Evolutionary conservation across 441 rosid species (phyloP), one percentile per base, ranked within the genome.

Genomic region (Hura crepitans): DNA sequence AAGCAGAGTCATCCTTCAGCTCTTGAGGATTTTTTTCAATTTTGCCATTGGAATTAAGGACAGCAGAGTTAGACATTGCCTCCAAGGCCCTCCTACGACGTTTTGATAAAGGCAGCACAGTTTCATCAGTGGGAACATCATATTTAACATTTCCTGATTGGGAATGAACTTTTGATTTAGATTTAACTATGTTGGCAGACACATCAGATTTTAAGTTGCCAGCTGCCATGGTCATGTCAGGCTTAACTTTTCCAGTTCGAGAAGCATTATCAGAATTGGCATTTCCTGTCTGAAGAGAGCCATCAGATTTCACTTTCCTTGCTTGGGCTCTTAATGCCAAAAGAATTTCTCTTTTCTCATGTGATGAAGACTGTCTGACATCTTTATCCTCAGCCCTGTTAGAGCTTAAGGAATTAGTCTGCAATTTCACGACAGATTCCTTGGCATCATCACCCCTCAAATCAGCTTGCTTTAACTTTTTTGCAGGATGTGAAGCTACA

Each of bases 91-190:
- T 75, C 77, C 79, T 84, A 45, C 71, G 86, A 10, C 87, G 84
- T 81, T 91, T 93, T 14, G 89, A 75, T 66, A 82, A 71, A 25
- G 93, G 87, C 46, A 86, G 76, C 66, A 80, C 87, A 63, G 84
- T 86, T 84, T 90, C 95, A 76, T 85, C 89, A 76, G 81, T 89
- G 65, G 86, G 72, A 71, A 69, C 70, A 74, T 78, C 78, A 62
- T 79, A 70, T 51, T 81, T 83, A 59, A 76, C 68, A 59, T 76
- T 68, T 47, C 72, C 82, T 23, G 59, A 17, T 70, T 47, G 75
- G 62, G 45, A 45, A 66, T 71, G 22, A 46, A 37, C 58, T 42
- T 76, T 69, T 60, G 69, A 45, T 27, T 67, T 74, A 58, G 54
- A 66, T 27, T 57, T 55, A 20, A 66, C 46, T 11, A 72, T 57